Evolutionary conservation across 768 basidiomycete genomes (phyloP).

Genomic region (Trametes meyenii): DNA sequence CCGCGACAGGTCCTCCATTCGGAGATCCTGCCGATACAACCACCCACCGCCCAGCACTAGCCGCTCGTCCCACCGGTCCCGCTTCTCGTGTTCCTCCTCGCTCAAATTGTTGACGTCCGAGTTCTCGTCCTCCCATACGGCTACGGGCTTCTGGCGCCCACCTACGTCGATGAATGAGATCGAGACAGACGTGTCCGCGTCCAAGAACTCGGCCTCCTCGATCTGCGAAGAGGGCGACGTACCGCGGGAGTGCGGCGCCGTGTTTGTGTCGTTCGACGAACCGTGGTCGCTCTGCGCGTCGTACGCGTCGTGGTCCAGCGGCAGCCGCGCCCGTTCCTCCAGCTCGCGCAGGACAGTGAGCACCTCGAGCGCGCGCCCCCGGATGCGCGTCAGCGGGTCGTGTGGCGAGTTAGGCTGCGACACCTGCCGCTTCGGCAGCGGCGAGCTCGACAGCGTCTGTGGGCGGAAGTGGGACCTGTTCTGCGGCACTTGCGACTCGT

Average conservation of each 20-base stretch:
- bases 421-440: slow-evolving; percentile 39
- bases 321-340: slow-evolving; percentile 77
- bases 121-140: slow-evolving; percentile 82
- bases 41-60: slow-evolving; percentile 82
- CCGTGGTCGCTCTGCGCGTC: slow-evolving; percentile 76
- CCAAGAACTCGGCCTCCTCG: slow-evolving; percentile 38
- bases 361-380: slow-evolving; percentile 82
- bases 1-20: slow-evolving; percentile 51
- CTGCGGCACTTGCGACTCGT: slow-evolving; percentile 56
- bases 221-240: slow-evolving; percentile 26
- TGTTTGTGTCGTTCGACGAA: slow-evolving; percentile 39
- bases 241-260: slow-evolving; percentile 19
- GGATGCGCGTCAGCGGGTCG: slow-evolving; percentile 70
- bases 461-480: slow-evolving; percentile 52
- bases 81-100: slow-evolving; percentile 56
- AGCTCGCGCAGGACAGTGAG: slow-evolving; percentile 76
- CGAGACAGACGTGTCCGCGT: slow-evolving; percentile 64
- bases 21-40: slow-evolving; percentile 74
- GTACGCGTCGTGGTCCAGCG: slow-evolving; percentile 80
- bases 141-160: slow-evolving; percentile 63
- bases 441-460: slow-evolving; percentile 41
- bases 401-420: slow-evolving; percentile 40
- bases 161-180: slow-evolving; percentile 72
- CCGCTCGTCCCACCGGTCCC: slow-evolving; percentile 79
- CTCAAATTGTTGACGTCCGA: slow-evolving; percentile 48